Percentiles rank a stretch among this genome's conserved stretches.
Evolutionary conservation across 768 basidiomycete genomes (phyloP).

Genomic region (Russula sp.): DNA sequence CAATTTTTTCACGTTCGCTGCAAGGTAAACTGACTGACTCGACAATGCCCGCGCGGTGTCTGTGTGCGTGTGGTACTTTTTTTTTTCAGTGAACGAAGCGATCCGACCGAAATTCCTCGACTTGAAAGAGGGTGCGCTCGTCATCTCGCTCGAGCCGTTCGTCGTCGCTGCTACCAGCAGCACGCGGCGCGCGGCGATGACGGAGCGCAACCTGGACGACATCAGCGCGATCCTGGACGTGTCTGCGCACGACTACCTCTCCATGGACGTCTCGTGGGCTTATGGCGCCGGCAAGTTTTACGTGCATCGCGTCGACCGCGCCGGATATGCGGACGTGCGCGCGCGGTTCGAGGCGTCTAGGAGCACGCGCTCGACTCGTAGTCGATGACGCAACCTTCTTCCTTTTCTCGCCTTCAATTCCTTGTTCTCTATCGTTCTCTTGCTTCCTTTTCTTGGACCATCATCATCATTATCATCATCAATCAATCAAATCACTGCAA

Average conservation of each 20-base stretch:
- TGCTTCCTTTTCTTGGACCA: not conserved
- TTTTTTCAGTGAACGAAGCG: conserved; percentile 68
- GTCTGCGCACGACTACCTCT: conserved; percentile 7
- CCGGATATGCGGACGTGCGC: conserved; percentile 39
- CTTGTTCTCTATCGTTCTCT: not conserved
- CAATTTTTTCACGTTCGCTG: not conserved
- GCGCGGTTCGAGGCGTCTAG: conserved; percentile 20
- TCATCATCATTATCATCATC: not conserved
- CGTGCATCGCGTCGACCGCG: conserved; percentile 69
- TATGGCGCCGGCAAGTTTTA: conserved; percentile 64
- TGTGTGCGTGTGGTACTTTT: not conserved
- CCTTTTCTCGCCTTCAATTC: not conserved
- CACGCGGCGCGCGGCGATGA: conserved; percentile 55
- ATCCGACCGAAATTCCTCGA: conserved; percentile 88
- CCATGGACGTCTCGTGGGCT: conserved; percentile 68
- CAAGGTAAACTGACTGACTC: not conserved
- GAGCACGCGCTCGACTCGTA: conserved; percentile 16
- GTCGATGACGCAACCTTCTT: not conserved
- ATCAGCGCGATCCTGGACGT: conserved; percentile 80
- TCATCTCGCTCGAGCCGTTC: conserved; percentile 84
- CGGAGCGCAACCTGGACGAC: conserved; percentile 78
- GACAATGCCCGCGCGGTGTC: not conserved
- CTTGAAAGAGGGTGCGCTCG: conserved; percentile 84
- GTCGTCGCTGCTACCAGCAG: conserved; percentile 50
- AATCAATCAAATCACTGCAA: not conserved